Evolutionary conservation across 805 yeast species (phyloP).

Genomic region (Saccharomyces eubayanus): DNA sequence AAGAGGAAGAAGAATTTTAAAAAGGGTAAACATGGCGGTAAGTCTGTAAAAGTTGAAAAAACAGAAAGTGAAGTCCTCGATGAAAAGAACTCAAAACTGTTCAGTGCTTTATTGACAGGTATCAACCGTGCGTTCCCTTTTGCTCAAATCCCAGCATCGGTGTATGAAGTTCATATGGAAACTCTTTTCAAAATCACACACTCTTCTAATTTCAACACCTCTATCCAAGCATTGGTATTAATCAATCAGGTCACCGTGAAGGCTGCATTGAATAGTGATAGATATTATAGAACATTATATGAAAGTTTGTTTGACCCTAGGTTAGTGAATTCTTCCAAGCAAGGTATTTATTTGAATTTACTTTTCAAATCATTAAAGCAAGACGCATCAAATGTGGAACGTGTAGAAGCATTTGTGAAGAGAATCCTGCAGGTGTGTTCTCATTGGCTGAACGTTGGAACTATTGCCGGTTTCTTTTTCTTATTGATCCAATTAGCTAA

Average conservation of each 20-base stretch:
- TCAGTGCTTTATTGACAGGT: constrained; percentile 88
- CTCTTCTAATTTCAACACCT: constrained; percentile 87
- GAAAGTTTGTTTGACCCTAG: constrained; percentile 84
- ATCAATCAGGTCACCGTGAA: constrained; percentile 68
- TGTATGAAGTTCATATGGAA: constrained; percentile 68
- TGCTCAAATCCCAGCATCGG: constrained; percentile 61
- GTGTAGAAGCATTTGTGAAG: constrained; percentile 85
- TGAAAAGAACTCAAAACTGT: constrained; percentile 76
- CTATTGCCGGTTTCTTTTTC: constrained; percentile 73
- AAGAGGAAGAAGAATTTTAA: constrained; percentile 69
- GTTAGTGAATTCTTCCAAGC: constrained; percentile 78
- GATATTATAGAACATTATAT: constrained; percentile 82
- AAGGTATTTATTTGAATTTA: constrained; percentile 82
- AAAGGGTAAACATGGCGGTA: constrained; percentile 83
- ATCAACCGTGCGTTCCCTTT: constrained; percentile 94
- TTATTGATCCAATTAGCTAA: constrained; percentile 63
- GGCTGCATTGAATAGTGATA: constrained; percentile 48
- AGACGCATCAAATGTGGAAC: constrained; percentile 46
- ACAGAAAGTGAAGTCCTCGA: constrained; percentile 56
- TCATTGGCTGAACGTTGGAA: constrained; percentile 83
- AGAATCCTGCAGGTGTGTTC: constrained; percentile 78
- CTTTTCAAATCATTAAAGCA: constrained; percentile 73
- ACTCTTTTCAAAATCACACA: constrained; percentile 86
- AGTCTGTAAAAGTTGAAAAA: constrained; percentile 55
- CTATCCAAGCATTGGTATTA: constrained; percentile 83